These are phyloP conservation scores for Pseudopediastrum boryanum DNA, from an alignment of 139 green algal species.

Conservation along the genomic window DNA sequence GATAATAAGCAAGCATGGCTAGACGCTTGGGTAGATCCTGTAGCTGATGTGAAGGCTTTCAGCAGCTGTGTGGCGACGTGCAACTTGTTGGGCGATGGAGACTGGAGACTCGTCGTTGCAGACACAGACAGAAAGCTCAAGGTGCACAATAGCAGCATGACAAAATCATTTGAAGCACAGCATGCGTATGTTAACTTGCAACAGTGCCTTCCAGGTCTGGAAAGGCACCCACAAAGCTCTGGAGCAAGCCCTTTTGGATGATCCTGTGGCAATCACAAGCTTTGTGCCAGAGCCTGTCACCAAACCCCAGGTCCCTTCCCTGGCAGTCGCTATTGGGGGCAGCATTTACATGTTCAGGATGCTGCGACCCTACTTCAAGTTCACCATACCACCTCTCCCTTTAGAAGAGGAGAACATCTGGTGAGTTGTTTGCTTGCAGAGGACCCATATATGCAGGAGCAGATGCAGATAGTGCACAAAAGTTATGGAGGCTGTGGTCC, in stretches of 20 bases:
- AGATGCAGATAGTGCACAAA: no score
- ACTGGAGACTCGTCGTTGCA: conserved; percentile 72
- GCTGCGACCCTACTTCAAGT: conserved; percentile 78
- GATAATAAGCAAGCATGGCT: conserved; percentile 33
- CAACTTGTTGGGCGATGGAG: conserved; percentile 73
- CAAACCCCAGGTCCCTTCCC: conserved; percentile 44
- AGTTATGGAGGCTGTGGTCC: no score
- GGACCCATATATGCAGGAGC: no score
- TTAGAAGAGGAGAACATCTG: conserved; percentile 65
- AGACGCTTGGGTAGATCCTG: conserved; percentile 36
- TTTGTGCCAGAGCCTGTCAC: conserved; percentile 52
- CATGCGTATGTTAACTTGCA: background rate
- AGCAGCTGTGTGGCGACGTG: conserved; percentile 41
- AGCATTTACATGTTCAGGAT: conserved; percentile 81
- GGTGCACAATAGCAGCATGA: conserved; percentile 22
- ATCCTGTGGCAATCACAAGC: conserved; percentile 53
- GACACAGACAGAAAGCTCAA: conserved; percentile 73
- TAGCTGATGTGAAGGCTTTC: conserved; percentile 30
- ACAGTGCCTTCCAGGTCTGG: conserved; percentile 56
- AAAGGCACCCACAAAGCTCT: conserved; percentile 62
- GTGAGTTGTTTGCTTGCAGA: no score
- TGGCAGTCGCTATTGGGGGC: conserved; percentile 64
- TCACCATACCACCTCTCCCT: conserved; percentile 60
- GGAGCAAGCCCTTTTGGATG: conserved; percentile 67
- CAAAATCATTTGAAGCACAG: background rate